These are phyloP conservation scores for Fistulifera pelliculosa DNA, from an alignment of 108 stramenopile species.

Conservation along the genomic window DNA sequence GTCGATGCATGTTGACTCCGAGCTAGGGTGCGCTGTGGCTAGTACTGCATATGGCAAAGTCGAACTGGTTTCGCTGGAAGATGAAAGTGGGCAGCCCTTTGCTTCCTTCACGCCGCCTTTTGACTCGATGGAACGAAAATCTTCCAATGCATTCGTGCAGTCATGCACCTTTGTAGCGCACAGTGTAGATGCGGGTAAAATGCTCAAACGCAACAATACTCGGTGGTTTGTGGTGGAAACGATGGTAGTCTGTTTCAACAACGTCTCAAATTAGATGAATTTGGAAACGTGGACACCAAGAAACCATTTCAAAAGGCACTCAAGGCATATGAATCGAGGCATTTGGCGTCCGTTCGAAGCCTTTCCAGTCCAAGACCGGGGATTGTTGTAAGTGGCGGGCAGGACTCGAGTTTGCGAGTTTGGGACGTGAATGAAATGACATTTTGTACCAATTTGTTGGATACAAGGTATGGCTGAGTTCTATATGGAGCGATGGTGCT, in stretches of 20 bases:
- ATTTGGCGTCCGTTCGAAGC: slow-evolving; percentile 29
- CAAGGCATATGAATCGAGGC: not conserved
- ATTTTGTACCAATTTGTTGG: slow-evolving; percentile 57
- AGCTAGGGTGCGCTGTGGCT: slow-evolving; percentile 15
- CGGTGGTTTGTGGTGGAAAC: slow-evolving; percentile 18
- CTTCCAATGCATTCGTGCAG: not conserved
- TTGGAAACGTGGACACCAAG: slow-evolving; percentile 2
- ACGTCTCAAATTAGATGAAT: slow-evolving; percentile 5
- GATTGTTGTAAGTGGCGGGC: slow-evolving; percentile 41
- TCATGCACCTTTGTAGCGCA: slow-evolving; percentile 1
- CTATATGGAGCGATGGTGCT: slow-evolving; percentile 42
- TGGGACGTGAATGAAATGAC: slow-evolving; percentile 30
- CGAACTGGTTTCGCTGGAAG: slow-evolving; percentile 17
- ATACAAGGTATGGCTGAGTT: slow-evolving; percentile 71
- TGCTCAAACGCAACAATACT: not conserved
- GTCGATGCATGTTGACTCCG: slow-evolving; percentile 9
- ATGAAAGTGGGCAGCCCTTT: not conserved
- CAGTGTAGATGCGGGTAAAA: slow-evolving; percentile 4
- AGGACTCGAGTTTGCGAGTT: slow-evolving; percentile 58
- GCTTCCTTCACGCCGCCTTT: slow-evolving; percentile 9
- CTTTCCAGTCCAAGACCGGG: slow-evolving; percentile 42
- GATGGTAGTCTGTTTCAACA: slow-evolving; percentile 22
- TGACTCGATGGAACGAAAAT: slow-evolving; percentile 5
- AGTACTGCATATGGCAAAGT: slow-evolving; percentile 12
- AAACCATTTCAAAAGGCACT: slow-evolving; percentile 5